Conservation (phyloP, 1,139 yeast species). For the Meyerozyma athensensis region DNA sequence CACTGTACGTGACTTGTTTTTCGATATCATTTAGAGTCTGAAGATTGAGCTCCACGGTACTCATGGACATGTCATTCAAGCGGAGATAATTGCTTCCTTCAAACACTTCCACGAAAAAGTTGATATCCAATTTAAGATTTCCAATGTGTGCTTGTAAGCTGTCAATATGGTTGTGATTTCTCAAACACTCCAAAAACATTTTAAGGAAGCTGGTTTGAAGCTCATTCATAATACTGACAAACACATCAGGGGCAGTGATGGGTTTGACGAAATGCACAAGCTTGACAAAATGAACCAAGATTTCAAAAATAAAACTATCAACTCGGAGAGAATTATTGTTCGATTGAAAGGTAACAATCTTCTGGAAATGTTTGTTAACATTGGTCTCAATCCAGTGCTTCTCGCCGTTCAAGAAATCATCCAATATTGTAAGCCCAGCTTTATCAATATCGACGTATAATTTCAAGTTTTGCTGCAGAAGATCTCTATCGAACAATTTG, state of each 20-base stretch:
- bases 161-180: constrained; percentile 17
- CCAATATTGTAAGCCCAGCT: constrained; percentile 38
- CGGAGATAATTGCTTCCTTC: constrained; percentile 32
- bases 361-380: constrained; percentile 25
- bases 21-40: constrained; percentile 28
- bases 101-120: constrained; percentile 38
- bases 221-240: constrained; percentile 35
- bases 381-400: constrained; percentile 30
- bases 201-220: constrained; percentile 35
- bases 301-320: constrained; percentile 39
- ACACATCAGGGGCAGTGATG: constrained; percentile 35
- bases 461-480: constrained; percentile 37
- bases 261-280: constrained; percentile 40
- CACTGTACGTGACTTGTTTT: constrained; percentile 17
- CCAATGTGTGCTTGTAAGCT: constrained; percentile 18
- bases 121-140: constrained; percentile 28
- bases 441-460: constrained; percentile 42
- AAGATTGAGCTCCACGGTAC: constrained; percentile 30
- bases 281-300: constrained; percentile 40
- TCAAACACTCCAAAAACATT: constrained; percentile 28
- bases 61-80: constrained; percentile 35
- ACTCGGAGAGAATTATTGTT: constrained; percentile 17
- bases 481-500: constrained; percentile 29
- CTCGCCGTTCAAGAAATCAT: constrained; percentile 38
- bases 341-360: background rate